These are phyloP conservation scores for Chytriomyces confervae DNA, from an alignment of 192 early-diverging fungal genomes.

Conservation along the genomic window DNA sequence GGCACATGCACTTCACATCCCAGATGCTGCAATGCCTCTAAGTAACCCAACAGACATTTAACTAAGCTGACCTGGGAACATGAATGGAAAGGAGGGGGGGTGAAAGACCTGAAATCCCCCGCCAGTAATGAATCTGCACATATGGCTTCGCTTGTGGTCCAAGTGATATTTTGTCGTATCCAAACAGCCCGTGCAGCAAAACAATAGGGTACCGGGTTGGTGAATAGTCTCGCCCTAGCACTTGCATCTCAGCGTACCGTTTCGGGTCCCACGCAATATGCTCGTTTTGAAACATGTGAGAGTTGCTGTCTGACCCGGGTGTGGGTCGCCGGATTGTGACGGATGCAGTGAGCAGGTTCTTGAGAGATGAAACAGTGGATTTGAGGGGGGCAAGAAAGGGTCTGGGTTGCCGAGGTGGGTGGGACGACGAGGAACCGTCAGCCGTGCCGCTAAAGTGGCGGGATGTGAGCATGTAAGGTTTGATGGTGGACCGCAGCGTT, in stretches of 20 bases:
- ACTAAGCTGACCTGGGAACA: constrained; percentile 35
- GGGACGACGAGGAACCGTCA: too few relatives aligned
- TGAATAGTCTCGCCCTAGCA: constrained; percentile 51
- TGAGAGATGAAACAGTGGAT: background rate
- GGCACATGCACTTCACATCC: constrained; percentile 84
- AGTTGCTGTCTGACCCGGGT: background rate
- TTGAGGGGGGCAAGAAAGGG: background rate
- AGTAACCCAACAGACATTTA: constrained; percentile 84
- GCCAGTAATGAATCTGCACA: constrained; percentile 89
- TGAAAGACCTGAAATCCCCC: constrained; percentile 59
- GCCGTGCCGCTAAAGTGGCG: too few relatives aligned
- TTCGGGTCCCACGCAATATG: constrained; percentile 29
- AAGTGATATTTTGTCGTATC: constrained; percentile 68
- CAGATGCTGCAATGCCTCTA: constrained; percentile 73
- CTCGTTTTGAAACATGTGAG: background rate
- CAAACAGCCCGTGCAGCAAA: constrained; percentile 90
- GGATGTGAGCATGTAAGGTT: too few relatives aligned
- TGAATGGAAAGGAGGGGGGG: background rate
- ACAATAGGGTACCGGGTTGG: constrained; percentile 81
- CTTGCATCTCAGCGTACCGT: constrained; percentile 13
- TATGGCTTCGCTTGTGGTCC: constrained; percentile 77
- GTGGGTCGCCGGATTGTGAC: background rate
- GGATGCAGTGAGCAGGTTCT: background rate
- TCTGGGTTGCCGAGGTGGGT: background rate
- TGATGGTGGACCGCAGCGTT: too few relatives aligned